Percentiles rank a stretch among this genome's conserved stretches.
Conservation (phyloP, 2,329 filamentous ascomycete species). For the Arthrobotrys conoides region DNA sequence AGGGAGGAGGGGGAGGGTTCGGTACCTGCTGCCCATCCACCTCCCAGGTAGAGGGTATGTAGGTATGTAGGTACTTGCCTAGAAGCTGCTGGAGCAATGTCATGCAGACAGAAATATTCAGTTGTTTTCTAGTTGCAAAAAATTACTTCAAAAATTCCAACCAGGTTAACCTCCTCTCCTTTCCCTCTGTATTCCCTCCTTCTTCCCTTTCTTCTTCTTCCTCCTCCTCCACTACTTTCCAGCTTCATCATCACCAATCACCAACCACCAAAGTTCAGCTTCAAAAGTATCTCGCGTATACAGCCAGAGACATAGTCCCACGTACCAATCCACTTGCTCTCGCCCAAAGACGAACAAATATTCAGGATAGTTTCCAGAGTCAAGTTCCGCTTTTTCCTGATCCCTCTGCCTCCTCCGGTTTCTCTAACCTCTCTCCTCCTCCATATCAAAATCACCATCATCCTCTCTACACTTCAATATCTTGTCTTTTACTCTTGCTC, state of each 20-base stretch:
- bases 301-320: not conserved
- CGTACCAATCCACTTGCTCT: not conserved
- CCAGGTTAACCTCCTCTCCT: not conserved
- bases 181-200: not conserved
- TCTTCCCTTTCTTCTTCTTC: not conserved
- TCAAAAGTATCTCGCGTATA: not conserved
- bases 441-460: not conserved
- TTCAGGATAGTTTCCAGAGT: slow-evolving; percentile 53
- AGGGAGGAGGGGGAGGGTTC: too few relatives aligned
- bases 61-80: not conserved
- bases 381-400: slow-evolving; percentile 31
- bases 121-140: not conserved
- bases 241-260: slow-evolving; percentile 13
- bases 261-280: not conserved
- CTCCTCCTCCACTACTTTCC: not conserved
- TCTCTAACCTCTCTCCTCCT: not conserved
- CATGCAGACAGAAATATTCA: slow-evolving; percentile 2
- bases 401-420: slow-evolving; percentile 14
- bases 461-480: slow-evolving; percentile 6
- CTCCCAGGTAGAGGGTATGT: not conserved
- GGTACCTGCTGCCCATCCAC: not conserved
- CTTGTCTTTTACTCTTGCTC: not conserved
- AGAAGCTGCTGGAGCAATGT: slow-evolving; percentile 12
- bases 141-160: slow-evolving; percentile 5
- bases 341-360: slow-evolving; percentile 16